Base-by-base conservation (phyloP, 768 basidiomycete species). In the Collybia mongolica region DNA sequence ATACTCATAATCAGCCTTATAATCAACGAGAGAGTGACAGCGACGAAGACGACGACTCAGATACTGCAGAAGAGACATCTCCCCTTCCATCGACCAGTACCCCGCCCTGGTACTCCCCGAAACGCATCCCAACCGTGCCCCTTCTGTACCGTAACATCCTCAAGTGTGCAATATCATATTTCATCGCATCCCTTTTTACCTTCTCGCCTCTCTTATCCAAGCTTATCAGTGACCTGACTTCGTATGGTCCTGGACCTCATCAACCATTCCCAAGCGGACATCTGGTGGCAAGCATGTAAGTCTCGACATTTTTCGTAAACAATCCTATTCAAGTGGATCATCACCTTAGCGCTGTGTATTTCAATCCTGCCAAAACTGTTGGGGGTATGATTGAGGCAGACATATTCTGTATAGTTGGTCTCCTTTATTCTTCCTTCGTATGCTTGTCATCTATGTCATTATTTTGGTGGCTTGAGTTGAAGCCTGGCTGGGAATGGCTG, bases 371-470 rank as follows among this genome's bases (percentile, higher is more conserved):
- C 22, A 94, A 96, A 61, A 94, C 93, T 0, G 72, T 89, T 4
- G 97, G 96, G 4, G 88, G 80, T 0, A 98, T 98, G 94, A 66
- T 96, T 37, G 92, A 98, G 63, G 92, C 95, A 8, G 85, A 93
- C 58, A 70, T 88, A 5, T 94, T 80, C 65, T 97, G 90, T 61
- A 57, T 88, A 28, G 69, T 83, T 58, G 84, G 86, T 1, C 72
- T 91, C 38, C 42, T 86, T 0, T 89, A 88, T 55, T 79, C 93
- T 3, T 76, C 87, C 0, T 68, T 87, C 51, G 79, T 94, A 26
- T 91, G 84, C 49, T 69, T 93, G 11, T 70, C 81, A 6, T 88
- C 89, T 28, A 88, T 95, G 79, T 72, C 79, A 6, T 77, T 88
- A 65, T 89, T 90, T 62, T 85, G 88, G 85, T 83, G 84, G 71